Conservation (phyloP, 1,139 yeast species). For the Geotrichum aggregatum region DNA sequence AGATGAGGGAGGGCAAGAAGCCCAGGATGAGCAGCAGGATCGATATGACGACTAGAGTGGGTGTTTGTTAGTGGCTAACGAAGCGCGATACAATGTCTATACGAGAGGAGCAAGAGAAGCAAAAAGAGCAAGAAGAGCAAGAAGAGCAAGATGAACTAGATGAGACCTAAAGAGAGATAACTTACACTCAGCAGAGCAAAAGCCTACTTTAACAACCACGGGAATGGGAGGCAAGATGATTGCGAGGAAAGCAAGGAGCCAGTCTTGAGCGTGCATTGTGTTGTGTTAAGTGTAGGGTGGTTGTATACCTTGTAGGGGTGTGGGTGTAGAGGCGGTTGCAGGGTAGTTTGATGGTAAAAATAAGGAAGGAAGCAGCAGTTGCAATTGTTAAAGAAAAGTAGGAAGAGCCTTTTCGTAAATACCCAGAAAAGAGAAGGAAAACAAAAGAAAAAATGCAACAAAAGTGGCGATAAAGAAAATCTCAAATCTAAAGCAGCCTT, state of each 20-base stretch:
- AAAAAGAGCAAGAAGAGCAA: not conserved
- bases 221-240: conserved; percentile 69
- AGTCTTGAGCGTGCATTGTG: conserved; percentile 24
- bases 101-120: not conserved
- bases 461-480: too few species aligned
- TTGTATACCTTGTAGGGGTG: not conserved
- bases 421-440: too few species aligned
- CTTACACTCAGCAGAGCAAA: conserved; percentile 53
- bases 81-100: not conserved
- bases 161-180: conserved; percentile 12
- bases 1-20: conserved; percentile 60
- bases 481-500: too few species aligned
- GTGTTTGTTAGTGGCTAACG: too few species aligned
- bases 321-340: not conserved
- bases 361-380: not conserved
- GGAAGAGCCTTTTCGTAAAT: too few species aligned
- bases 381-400: too few species aligned
- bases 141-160: not conserved
- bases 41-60: conserved; percentile 51
- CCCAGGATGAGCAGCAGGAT: conserved; percentile 67
- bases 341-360: not conserved
- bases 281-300: not conserved
- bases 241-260: conserved; percentile 31
- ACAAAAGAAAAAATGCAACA: too few species aligned
- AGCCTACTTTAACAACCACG: conserved; percentile 62